Conservation (phyloP, 73 alveolate genomes). For the Halteria grandinella region DNA sequence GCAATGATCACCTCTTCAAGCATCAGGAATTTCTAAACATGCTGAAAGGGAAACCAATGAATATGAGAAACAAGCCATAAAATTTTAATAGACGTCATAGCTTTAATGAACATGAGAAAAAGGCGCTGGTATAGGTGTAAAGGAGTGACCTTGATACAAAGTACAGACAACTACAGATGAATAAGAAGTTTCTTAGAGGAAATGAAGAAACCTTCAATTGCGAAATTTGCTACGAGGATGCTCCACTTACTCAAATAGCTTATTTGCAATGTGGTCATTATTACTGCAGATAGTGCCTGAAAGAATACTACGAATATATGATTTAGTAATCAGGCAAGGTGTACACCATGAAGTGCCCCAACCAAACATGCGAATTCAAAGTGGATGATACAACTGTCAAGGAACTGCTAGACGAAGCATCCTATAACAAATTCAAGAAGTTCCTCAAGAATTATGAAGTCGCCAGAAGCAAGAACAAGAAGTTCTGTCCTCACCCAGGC, state of each 20-base stretch:
- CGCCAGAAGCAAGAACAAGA: conserved; percentile 53
- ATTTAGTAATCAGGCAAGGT: conserved; percentile 5
- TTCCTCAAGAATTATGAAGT: conserved; percentile 62
- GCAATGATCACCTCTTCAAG: too few relatives aligned
- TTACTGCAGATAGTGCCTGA: conserved; percentile 14
- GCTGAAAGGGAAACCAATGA: too few relatives aligned
- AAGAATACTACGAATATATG: conserved; percentile 19
- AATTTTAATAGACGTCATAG: too few relatives aligned
- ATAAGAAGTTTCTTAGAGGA: too few relatives aligned
- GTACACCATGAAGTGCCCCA: conserved; percentile 36
- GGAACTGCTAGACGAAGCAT: conserved; percentile 18
- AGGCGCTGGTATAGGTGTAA: too few relatives aligned
- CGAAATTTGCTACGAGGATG: conserved; percentile 29
- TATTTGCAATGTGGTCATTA: conserved; percentile 38
- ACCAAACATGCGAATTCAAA: conserved; percentile 2
- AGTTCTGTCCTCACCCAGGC: conserved; percentile 73
- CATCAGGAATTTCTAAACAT: too few relatives aligned
- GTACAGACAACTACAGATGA: too few relatives aligned
- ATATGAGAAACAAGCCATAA: too few relatives aligned
- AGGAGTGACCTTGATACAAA: too few relatives aligned
- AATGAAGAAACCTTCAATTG: conserved; percentile 24
- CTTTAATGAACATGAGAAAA: too few relatives aligned
- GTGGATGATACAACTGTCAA: background rate
- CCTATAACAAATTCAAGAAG: conserved; percentile 46
- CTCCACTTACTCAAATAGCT: background rate